Base-by-base conservation (phyloP, 768 basidiomycete species). In the Mycena filopes region DNA sequence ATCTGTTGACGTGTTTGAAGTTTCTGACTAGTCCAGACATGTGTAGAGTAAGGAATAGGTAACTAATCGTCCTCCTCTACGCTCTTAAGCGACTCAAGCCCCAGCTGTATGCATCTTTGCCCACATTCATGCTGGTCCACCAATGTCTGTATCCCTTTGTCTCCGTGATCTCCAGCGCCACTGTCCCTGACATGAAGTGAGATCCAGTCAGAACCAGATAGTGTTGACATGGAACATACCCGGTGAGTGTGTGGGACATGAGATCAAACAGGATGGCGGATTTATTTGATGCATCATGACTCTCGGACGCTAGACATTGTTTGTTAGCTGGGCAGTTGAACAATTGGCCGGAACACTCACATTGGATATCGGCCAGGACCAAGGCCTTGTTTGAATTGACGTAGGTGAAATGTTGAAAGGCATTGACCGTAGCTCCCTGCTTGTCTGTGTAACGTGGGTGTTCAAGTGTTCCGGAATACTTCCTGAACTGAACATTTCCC, bases 381-480 rank as follows among this genome's bases (percentile, higher is more conserved):
- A 54, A 38, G 38, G 23, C 41, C 29, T 54, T 54, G 53, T 42
- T 54, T 18, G 53, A 54, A 20, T 54, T 54, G 29, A 54, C 5
- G 38, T 54, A 54, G 6, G 38, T 54, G 53, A 54, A 41, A 25
- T 54, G 53, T 28, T 54, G 38, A 25, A 54, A 54, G 26, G n/a
- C 40, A 54, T 54, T 54, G 26, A 54, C 16, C 5, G 53, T 54
- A 4, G 53, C 53, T 31, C 53, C 53, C n/a, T 54, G 53, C 53
- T 54, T 54, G 53, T 54, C 53, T 26, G 23, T 25, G 38, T 54
- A n/a, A 2, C 29, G 53, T 10, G 53, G 53, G 41, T 54, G 53
- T 41, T 54, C 53, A 54, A 54, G 47, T 10, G 47, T 48, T 28
- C 47, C 47, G 5, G 29, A 48, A 20, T 48, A 48, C 26, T 48